A percentile compares a stretch with the other conserved stretches of the same genome.
These are phyloP conservation scores for Jacaranda mimosifolia DNA, from an alignment of 257 asterid genomes.

Conservation along the genomic window DNA sequence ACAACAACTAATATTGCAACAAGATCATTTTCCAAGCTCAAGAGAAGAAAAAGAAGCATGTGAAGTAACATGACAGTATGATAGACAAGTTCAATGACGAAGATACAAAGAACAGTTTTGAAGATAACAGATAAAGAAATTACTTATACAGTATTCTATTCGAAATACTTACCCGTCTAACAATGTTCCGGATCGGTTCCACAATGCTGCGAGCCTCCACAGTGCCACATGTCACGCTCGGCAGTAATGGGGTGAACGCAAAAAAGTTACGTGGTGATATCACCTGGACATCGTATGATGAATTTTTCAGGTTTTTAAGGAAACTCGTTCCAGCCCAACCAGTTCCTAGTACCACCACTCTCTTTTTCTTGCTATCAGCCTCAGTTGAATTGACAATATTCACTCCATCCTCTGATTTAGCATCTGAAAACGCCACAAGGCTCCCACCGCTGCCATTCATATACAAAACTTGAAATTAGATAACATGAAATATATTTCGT, in stretches of 20 bases:
- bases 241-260: constrained; percentile 93
- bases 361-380: constrained; percentile 64
- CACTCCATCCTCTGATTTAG: constrained; percentile 53
- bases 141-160: neutral
- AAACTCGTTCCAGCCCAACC: constrained; percentile 99
- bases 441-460: constrained; percentile 77
- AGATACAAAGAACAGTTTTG: neutral
- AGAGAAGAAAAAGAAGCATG: neutral
- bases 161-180: constrained; percentile 67
- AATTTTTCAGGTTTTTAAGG: constrained; percentile 73
- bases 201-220: constrained; percentile 95
- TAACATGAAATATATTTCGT: neutral
- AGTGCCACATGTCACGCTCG: constrained; percentile 96
- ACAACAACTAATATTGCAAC: neutral
- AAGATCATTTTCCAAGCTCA: constrained; percentile 24
- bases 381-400: constrained; percentile 46
- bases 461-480: constrained; percentile 1
- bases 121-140: constrained; percentile 12
- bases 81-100: constrained; percentile 11
- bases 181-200: constrained; percentile 93
- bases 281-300: constrained; percentile 87
- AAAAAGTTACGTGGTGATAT: constrained; percentile 97
- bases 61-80: constrained; percentile 17
- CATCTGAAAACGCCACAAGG: constrained; percentile 81
- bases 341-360: constrained; percentile 95